A percentile compares a stretch with the other conserved stretches of the same genome.
phyloP scores from a whole-genome alignment of 768 basidiomycete genomes.

The Psilocybe sp. region DNA sequence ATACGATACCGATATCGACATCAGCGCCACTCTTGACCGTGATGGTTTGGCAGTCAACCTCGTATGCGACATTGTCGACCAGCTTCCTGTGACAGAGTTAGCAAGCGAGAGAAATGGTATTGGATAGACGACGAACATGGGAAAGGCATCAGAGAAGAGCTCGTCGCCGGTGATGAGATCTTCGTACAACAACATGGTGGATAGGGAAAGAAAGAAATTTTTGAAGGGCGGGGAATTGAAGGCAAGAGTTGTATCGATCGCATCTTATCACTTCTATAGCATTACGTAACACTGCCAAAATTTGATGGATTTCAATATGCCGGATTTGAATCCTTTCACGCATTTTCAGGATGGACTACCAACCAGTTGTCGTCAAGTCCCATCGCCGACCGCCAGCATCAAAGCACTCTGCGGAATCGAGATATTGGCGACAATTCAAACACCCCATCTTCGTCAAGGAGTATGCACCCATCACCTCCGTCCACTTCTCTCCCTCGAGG shows the following conservation, averaged over 20 bases:
- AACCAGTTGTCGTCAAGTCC: constrained; percentile 68
- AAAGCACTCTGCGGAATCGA: constrained; percentile 70
- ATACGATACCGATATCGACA: constrained; percentile 78
- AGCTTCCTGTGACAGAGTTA: constrained; percentile 51
- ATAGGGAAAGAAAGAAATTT: constrained; percentile 15
- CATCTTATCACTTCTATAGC: constrained; percentile 26
- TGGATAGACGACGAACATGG: constrained; percentile 50
- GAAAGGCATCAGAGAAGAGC: constrained; percentile 94
- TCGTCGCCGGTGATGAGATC: constrained; percentile 82
- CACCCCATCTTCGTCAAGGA: constrained; percentile 95
- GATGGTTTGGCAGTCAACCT: constrained; percentile 80
- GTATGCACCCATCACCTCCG: constrained; percentile 91
- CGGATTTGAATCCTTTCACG: neutral
- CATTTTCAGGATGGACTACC: constrained; percentile 66
- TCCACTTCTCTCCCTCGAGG: constrained; percentile 85
- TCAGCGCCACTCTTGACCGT: constrained; percentile 71
- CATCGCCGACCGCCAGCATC: constrained; percentile 50
- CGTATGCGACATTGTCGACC: constrained; percentile 77
- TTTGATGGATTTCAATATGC: constrained; percentile 1
- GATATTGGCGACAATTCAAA: constrained; percentile 86
- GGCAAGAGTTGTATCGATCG: constrained; percentile 29
- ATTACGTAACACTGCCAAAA: constrained; percentile 10
- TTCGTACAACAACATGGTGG: constrained; percentile 68
- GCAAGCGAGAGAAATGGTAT: neutral
- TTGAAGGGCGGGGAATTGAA: constrained; percentile 16